Evolutionary conservation across 495 filamentous ascomycete species (phyloP).

Genomic region (Talaromyces proteolyticus): DNA sequence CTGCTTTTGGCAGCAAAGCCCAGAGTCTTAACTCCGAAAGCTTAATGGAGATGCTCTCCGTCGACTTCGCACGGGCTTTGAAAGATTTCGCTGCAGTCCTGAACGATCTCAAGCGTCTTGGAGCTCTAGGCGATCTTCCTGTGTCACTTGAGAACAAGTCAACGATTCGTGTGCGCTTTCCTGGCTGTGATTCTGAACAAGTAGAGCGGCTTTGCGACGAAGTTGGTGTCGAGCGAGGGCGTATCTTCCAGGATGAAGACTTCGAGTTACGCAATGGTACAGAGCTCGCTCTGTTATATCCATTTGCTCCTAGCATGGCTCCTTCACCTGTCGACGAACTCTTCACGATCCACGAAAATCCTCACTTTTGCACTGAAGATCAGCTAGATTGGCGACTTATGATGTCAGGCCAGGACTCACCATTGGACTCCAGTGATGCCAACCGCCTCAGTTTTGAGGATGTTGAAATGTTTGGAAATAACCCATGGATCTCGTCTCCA

Average conservation of each 20-base stretch:
- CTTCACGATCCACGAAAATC: slow-evolving; percentile 22
- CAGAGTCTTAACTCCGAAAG: slow-evolving; percentile 66
- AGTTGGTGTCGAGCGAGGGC: slow-evolving; percentile 70
- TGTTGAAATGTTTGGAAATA: slow-evolving; percentile 34
- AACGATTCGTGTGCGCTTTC: slow-evolving; percentile 76
- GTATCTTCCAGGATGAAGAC: slow-evolving; percentile 71
- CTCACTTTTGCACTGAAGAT: slow-evolving; percentile 19
- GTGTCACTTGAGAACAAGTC: slow-evolving; percentile 59
- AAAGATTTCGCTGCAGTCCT: slow-evolving; percentile 76
- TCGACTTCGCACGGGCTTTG: slow-evolving; percentile 82
- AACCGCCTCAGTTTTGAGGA: slow-evolving; percentile 40
- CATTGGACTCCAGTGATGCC: slow-evolving; percentile 15
- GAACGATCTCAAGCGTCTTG: slow-evolving; percentile 73
- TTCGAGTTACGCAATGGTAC: slow-evolving; percentile 58
- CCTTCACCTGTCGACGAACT: slow-evolving; percentile 25
- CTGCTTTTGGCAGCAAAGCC: slow-evolving; percentile 55
- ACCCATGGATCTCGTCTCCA: slow-evolving; percentile 42
- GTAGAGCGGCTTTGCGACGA: slow-evolving; percentile 84
- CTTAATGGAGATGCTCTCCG: slow-evolving; percentile 75
- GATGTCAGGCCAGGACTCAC: slow-evolving; percentile 31
- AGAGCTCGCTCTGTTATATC: slow-evolving; percentile 73
- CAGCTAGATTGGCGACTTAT: slow-evolving; percentile 52
- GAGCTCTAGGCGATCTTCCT: slow-evolving; percentile 74
- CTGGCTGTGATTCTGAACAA: slow-evolving; percentile 79
- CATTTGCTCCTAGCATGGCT: slow-evolving; percentile 64